Base-by-base conservation (phyloP, 192 early-diverging fungal genomes). In the Coemansia sp. region DNA sequence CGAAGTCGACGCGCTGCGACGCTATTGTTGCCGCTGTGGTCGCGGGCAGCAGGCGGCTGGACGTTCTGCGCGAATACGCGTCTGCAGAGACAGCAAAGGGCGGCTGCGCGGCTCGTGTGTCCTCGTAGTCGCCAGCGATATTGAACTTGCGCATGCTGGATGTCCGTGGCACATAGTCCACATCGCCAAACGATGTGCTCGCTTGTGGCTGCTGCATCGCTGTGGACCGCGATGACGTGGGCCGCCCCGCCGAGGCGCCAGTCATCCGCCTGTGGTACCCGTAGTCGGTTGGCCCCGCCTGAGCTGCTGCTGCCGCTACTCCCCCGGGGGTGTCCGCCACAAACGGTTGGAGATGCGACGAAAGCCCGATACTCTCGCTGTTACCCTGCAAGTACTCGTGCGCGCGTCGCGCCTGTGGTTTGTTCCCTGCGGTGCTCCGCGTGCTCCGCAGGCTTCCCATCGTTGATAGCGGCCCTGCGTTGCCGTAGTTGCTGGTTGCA, bases 391-490 rank as follows among this genome's bases (percentile, higher is more conserved):
- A 24, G 64, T 60, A 60, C 33, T n/a, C 23, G 6, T 18, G 23
- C 30, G 34, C 30, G 15, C 39, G 39, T 6, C 39, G 39, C 39
- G 30, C 30, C 30, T 30, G 30, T 30, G 21, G 33, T 56, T 30
- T 34, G 55, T 30, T 56, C 6, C 64, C 63, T 5, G 53, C 64
- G 36, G 33, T 69, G 70, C 66, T 76, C 21, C 78, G 69, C 0
- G 78, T 81, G 70, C 67, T 81, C 30, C 78, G 69, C 52, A 81
- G 67, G 35, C 78, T 81, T 48, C 78, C 78, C 49, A 44, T 75
- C 67, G 41, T 45, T 53, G 41, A 62, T 16, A n/a, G 35, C 58
- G n/a, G 52, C 48, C 62, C 71, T 60, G 35, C 44, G 30, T 30
- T 46, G 44, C 56, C 36, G 62, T 36, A 33, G 63, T 56, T 24